phyloP scores from a whole-genome alignment of 2,329 filamentous ascomycete species.

The Trichophaea hybrida region DNA sequence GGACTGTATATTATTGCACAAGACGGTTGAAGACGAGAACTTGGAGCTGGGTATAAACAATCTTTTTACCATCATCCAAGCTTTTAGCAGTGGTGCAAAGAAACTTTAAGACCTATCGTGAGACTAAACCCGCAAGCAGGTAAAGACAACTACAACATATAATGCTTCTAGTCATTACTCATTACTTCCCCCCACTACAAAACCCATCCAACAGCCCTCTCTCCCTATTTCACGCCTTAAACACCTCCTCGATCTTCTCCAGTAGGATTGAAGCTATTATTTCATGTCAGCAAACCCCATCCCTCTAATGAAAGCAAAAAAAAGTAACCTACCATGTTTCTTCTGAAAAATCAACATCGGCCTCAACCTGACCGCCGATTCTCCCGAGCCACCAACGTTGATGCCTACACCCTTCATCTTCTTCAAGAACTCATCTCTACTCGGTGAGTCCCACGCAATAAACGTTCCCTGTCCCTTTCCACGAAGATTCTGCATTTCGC shows the following conservation, averaged over 20 bases:
- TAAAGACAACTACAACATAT: no score
- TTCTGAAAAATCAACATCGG: conserved; percentile 91
- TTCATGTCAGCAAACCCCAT: background rate
- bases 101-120: no score
- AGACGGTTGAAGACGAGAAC: no score
- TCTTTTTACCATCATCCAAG: no score
- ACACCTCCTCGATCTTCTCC: conserved; percentile 14
- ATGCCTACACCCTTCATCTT: conserved; percentile 67
- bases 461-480: conserved; percentile 84
- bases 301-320: background rate
- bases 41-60: no score
- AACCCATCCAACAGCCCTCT: no score
- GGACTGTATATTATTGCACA: no score
- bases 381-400: conserved; percentile 76
- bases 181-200: no score
- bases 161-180: no score
- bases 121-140: no score
- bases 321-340: conserved; percentile 48
- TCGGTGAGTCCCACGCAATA: conserved; percentile 76
- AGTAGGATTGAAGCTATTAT: conserved; percentile 16
- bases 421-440: conserved; percentile 62
- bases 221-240: conserved; percentile 2
- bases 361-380: conserved; percentile 58
- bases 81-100: no score
- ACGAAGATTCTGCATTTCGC: conserved; percentile 66